phyloP scores from a whole-genome alignment of 2,329 filamentous ascomycete species.

The Erysiphe neolycopersici region DNA sequence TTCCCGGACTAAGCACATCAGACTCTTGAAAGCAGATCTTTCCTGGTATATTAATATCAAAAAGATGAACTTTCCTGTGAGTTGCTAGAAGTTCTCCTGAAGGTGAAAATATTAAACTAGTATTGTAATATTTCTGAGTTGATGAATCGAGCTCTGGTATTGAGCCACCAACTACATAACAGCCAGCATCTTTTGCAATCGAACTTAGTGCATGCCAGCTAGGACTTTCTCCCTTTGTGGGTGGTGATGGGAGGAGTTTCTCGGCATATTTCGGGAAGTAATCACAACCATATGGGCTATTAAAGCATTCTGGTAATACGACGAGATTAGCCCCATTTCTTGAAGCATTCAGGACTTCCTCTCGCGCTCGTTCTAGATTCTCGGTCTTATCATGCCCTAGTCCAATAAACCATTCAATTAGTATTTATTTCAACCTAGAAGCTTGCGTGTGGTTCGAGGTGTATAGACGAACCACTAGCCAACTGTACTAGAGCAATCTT shows the following conservation, averaged over 20 bases:
- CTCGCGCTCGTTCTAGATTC: conserved; percentile 59
- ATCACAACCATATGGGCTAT: conserved; percentile 80
- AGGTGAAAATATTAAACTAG: conserved; percentile 58
- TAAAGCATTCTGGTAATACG: conserved; percentile 95
- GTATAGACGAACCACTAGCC: conserved; percentile 28
- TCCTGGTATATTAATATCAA: conserved; percentile 92
- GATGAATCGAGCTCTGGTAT: conserved; percentile 55
- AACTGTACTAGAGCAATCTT: conserved; percentile 66
- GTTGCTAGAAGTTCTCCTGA: conserved; percentile 55
- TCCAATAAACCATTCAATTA: not conserved
- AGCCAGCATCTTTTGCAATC: conserved; percentile 51
- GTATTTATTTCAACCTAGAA: not conserved
- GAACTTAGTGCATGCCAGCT: conserved; percentile 62
- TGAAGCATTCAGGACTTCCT: conserved; percentile 62
- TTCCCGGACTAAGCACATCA: conserved; percentile 64
- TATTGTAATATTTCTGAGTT: conserved; percentile 62
- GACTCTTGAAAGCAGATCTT: conserved; percentile 81
- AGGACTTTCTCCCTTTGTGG: conserved; percentile 35
- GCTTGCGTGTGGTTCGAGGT: not conserved
- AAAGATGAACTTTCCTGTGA: conserved; percentile 85
- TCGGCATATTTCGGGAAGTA: conserved; percentile 88
- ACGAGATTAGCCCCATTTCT: conserved; percentile 54
- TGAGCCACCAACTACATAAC: conserved; percentile 72
- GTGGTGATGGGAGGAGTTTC: conserved; percentile 53
- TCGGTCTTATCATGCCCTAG: conserved; percentile 51